phyloP scores from a whole-genome alignment of 257 asterid species.

The Solanum piurae region DNA sequence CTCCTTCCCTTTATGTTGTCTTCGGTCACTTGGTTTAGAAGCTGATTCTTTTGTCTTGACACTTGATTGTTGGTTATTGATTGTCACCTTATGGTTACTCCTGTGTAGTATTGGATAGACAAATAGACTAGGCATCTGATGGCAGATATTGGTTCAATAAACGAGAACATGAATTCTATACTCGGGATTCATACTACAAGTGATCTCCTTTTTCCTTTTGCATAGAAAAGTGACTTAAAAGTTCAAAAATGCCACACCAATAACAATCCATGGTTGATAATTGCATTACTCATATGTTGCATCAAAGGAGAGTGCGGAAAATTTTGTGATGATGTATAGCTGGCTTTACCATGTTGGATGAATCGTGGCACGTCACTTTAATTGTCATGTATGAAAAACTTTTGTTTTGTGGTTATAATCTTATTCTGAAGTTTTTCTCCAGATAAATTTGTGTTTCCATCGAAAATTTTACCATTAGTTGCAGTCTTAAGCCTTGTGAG shows the following conservation, averaged over 20 bases:
- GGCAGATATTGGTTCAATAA: not conserved
- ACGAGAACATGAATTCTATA: not conserved
- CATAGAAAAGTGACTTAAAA: not conserved
- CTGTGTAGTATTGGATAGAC: not conserved
- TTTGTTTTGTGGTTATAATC: not conserved
- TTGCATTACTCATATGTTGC: not conserved
- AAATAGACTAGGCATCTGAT: not conserved
- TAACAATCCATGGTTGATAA: not conserved
- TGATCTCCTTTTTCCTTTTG: not conserved
- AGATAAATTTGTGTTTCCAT: not conserved
- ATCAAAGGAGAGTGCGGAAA: not conserved
- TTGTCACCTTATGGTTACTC: not conserved
- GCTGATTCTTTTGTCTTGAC: not conserved
- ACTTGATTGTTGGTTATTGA: not conserved
- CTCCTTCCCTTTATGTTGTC: not conserved
- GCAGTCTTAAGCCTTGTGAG: not conserved
- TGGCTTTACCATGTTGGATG: not conserved
- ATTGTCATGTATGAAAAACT: not conserved
- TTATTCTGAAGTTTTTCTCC: not conserved
- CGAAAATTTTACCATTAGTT: not conserved
- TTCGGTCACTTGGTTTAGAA: not conserved
- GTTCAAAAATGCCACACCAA: not conserved
- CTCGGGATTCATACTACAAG: not conserved
- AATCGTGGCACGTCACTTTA: not conserved
- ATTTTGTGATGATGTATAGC: not conserved